Evolutionary conservation across 768 basidiomycete species (phyloP), one percentile per base, ranked within the genome.

Genomic region (Mrakia gelida): DNA sequence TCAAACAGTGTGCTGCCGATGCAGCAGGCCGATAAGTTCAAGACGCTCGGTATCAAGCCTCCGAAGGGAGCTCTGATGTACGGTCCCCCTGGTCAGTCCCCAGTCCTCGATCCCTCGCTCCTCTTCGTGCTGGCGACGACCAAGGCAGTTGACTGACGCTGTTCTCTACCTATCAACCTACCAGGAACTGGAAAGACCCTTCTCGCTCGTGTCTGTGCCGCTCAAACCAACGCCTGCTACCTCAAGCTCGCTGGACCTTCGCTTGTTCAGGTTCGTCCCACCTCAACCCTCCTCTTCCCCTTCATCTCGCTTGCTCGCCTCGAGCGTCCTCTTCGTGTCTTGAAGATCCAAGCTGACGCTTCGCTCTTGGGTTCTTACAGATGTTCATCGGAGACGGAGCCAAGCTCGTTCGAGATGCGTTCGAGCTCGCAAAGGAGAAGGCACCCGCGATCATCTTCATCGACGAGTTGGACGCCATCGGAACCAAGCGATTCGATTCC

Each of bases 351-450:
- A 65, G 30, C 63, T 65, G 38, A 65, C 63, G 2, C 63, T 32
- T 11, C 11, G 8, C 11, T 70, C 10, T 5, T 18, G 26, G n/a
- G 21, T 2, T 11, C 21, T 21, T 62, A 26, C 79, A 86, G 85
- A 99, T 98, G 97, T 99, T 96, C 85, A 99, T 99, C 81, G 97
- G 97, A 85, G 97, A 98, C 84, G 97, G 97, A 82, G 97, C 97
- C 75, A 98, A 98, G 85, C 90, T 99, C 72, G 97, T 99, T 30
- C 93, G 97, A 67, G 97, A 99, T 82, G 96, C 96, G 4, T 98
- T 99, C 83, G 95, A 95, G 67, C 88, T 99, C 67, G 97, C 97
- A 26, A 98, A 98, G 85, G 93, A 97, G 88, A 98, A 98, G 82
- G 93, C 95, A 1, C 95, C 95, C 9, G 92, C 95, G n/a, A 98